Evolutionary conservation across 1,284 basidiomycete species (phyloP), one percentile per base, ranked within the genome.

Genomic region (Rhodotorula sp.): DNA sequence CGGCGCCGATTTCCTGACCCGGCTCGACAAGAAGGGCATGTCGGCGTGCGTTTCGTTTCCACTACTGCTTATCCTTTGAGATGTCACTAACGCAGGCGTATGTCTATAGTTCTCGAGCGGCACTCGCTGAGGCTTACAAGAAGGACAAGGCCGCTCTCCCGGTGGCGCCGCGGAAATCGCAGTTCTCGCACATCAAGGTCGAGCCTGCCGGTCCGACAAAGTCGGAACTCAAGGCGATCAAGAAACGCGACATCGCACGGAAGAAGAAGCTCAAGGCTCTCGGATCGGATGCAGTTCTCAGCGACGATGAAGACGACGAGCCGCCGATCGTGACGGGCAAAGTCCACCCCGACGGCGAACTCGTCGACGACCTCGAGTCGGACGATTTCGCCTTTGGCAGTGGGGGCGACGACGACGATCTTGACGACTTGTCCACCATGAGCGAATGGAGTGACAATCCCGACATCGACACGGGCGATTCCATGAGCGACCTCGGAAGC

Each of bases 371-470:
- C 53, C 62, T 76, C 46, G 76, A 76, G 66, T 60, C 61, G 48
- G 76, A 77, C 63, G 73, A 76, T 37, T 70, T 75, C 17, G 75
- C 72, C 22, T 74, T 75, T 29, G 74, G 75, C 14, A 64, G 60
- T 22, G 77, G 73, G 30, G 44, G 42, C 45, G 53, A 62, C 37
- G 74, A 75, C 55, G 53, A 54, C 26, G 60, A 57, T 10, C 44
- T 67, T 18, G 77, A 76, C 53, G 76, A 77, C n/a, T 30, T 78
- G 83, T 87, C 63, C 82, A 85, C 71, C 80, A 84, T 70, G 88
- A 86, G 87, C 83, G 82, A 77, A 57, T 88, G 87, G 29, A 87
- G 90, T 73, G 91, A 92, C 26, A 66, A 60, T 14, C 49, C 33
- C 18, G 51, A 81, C 87, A 88, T 86, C 81, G 86, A 42, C 89